These are phyloP conservation scores for Vaccinium macrocarpon DNA, from an alignment of 148 eudicot genomes.

Conservation along the genomic window DNA sequence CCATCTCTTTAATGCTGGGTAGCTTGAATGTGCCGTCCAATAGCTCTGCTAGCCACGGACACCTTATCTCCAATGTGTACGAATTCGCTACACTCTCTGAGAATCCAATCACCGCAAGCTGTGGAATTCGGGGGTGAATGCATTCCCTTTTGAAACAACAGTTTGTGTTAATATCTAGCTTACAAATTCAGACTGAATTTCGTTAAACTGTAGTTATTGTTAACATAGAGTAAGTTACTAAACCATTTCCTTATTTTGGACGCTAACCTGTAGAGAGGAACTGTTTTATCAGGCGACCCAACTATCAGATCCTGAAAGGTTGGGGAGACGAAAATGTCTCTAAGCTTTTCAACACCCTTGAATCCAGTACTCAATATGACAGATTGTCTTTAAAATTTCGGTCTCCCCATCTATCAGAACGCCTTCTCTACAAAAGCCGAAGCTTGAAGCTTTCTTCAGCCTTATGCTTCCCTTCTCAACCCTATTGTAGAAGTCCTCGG, in stretches of 20 bases:
- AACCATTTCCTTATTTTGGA: not conserved
- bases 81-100: conserved; percentile 55
- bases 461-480: conserved; percentile 60
- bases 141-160: conserved; percentile 45
- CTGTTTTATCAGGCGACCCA: conserved; percentile 24
- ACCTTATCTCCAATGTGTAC: conserved; percentile 51
- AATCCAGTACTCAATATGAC: conserved; percentile 67
- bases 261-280: conserved; percentile 58
- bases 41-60: conserved; percentile 60
- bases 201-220: not conserved
- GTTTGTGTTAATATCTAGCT: not conserved
- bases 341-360: conserved; percentile 48
- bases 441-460: conserved; percentile 40
- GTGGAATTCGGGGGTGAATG: conserved; percentile 72
- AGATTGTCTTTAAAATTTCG: conserved; percentile 34
- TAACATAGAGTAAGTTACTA: not conserved
- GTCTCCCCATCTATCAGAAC: conserved; percentile 38
- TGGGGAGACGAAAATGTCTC: conserved; percentile 37
- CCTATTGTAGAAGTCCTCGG: conserved; percentile 45
- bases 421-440: conserved; percentile 48
- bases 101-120: conserved; percentile 56
- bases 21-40: conserved; percentile 54
- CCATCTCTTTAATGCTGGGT: conserved; percentile 60
- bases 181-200: not conserved
- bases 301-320: conserved; percentile 28